A percentile compares a stretch with the other conserved stretches of the same genome.
Conservation (phyloP, 2,329 filamentous ascomycete genomes). For the Orbilia oligospora region DNA sequence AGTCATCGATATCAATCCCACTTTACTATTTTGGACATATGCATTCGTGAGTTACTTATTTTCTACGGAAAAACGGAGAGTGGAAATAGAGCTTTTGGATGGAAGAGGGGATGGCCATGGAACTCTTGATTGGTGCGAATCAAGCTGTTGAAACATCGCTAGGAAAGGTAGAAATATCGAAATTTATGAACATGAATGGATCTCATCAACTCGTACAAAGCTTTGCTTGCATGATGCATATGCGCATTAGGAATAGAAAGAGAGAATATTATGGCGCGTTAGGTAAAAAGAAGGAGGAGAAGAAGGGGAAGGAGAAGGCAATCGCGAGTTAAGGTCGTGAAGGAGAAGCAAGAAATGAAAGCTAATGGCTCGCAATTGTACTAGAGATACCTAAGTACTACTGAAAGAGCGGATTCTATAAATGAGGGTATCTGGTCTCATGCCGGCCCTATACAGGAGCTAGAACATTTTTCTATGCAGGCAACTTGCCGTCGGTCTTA, state of each 20-base stretch:
- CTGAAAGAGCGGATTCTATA: conserved; percentile 6
- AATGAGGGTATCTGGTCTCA: conserved; percentile 7
- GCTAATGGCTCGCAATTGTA: conserved; percentile 25
- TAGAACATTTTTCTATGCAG: conserved; percentile 10
- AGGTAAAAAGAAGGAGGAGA: conserved; percentile 16
- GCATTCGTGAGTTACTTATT: conserved; percentile 18
- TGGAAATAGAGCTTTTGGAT: conserved; percentile 1
- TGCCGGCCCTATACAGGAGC: background rate
- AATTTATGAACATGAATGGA: conserved; percentile 61
- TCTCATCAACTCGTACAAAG: conserved; percentile 61
- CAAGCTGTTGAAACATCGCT: conserved; percentile 33
- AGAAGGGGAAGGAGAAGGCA: conserved; percentile 1
- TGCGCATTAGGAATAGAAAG: conserved; percentile 48
- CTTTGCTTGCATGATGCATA: conserved; percentile 59
- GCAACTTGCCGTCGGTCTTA: conserved; percentile 80
- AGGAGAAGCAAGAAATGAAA: conserved; percentile 38
- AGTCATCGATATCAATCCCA: conserved; percentile 12
- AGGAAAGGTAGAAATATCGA: conserved; percentile 37
- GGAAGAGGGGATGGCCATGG: conserved; percentile 28
- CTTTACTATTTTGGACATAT: conserved; percentile 29
- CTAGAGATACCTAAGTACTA: conserved; percentile 17
- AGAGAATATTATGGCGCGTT: conserved; percentile 32
- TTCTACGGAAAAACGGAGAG: conserved; percentile 18
- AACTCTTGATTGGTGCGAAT: conserved; percentile 43
- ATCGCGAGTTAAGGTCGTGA: conserved; percentile 32